Base-by-base conservation (phyloP, 2,329 filamentous ascomycete genomes). In the Neonectria neomacrospora region DNA sequence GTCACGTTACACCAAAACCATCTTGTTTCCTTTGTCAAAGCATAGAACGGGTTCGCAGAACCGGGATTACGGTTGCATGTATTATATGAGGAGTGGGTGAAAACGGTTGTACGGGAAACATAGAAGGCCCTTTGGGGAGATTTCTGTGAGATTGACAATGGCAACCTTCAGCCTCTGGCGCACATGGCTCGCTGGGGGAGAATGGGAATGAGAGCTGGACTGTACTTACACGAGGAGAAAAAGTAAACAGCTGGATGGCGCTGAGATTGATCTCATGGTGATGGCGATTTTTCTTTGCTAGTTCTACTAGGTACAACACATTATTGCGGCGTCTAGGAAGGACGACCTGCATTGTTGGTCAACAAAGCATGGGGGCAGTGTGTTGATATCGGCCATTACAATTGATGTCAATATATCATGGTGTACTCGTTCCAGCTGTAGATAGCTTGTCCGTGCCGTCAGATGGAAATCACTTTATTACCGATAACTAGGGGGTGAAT, bases 71-170 rank as follows among this genome's bases (percentile, higher is more conserved):
- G 63, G 60, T 71, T 64, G 47, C 41, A 71, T 73, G 69, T 65
- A 69, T 70, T 54, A 70, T 72, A 70, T 47, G 41, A 45, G 18
- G 32, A 51, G 23, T 54, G 54, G 52, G 54, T 42, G 52, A 61
- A 53, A 54, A 58, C 6, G 57, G 55, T 39, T 48, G 22, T 45
- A 55, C 45, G 58, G 64, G 47, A 44, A 61, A 59, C 51, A 71
- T 70, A 65, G 52, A 67, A 44, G 47, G 55, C 32, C 39, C 39
- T 12, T 37, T 52, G 48, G 53, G 50, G 57, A 58, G 58, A 37
- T 60, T 64, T 63, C 58, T 56, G 61, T 54, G 42, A 57, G 39
- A 56, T 63, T 53, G 61, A 72, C 54, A 68, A 73, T 68, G 69
- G 61, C 67, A 65, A 62, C 50, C 54, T 65, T 61, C 32, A 45